Conservation (phyloP, 169 alveolate genomes). For the Perkinsus chesapeaki region DNA sequence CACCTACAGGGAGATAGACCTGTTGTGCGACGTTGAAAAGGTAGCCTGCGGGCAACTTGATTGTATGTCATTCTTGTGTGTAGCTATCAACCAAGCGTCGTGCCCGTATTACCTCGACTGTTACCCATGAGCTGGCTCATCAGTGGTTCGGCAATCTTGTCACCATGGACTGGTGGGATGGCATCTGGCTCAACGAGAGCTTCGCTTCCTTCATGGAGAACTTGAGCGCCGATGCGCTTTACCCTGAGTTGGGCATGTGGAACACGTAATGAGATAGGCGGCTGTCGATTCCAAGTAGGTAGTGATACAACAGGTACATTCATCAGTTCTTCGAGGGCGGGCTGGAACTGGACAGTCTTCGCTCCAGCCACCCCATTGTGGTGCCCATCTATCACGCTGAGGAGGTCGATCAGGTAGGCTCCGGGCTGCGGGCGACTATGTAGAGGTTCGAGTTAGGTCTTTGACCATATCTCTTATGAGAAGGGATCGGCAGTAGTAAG, state of each 20-base stretch:
- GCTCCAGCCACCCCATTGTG: constrained; percentile 32
- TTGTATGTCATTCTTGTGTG: background rate
- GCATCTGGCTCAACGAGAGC: constrained; percentile 81
- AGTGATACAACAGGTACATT: constrained; percentile 9
- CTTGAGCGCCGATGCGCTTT: constrained; percentile 18
- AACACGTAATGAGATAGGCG: background rate
- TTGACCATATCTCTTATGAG: constrained; percentile 66
- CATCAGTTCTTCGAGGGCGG: background rate
- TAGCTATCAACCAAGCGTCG: constrained; percentile 11
- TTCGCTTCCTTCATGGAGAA: constrained; percentile 70
- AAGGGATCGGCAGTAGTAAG: constrained; percentile 68
- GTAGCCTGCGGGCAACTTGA: background rate
- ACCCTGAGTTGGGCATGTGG: constrained; percentile 21
- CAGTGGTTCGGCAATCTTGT: constrained; percentile 81
- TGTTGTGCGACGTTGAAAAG: constrained; percentile 14
- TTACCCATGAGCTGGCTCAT: constrained; percentile 77
- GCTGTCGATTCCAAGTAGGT: constrained; percentile 13
- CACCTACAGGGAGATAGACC: constrained; percentile 40
- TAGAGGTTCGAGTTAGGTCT: constrained; percentile 20
- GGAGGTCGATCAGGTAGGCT: constrained; percentile 14
- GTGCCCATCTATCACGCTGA: constrained; percentile 28
- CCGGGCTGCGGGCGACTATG: background rate
- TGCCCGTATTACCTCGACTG: constrained; percentile 28
- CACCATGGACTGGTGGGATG: constrained; percentile 87
- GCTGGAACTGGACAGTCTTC: constrained; percentile 14